Conservation (phyloP, 495 filamentous ascomycete genomes). For the Penicillium canariense region DNA sequence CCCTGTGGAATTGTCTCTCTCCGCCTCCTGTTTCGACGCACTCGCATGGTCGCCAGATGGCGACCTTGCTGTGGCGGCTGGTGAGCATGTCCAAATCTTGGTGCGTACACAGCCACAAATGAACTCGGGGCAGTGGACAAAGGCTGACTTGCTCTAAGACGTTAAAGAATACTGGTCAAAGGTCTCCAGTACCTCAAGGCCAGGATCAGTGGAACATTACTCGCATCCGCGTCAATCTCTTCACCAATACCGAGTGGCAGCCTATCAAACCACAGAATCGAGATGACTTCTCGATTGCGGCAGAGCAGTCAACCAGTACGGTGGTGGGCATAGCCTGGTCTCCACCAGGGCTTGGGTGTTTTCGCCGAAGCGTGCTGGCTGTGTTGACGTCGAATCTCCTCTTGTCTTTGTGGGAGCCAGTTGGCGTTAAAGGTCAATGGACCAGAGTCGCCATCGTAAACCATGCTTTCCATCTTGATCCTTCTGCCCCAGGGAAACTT, state of each 20-base stretch:
- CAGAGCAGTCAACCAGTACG: slow-evolving; percentile 57
- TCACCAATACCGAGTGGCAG: slow-evolving; percentile 54
- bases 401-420: slow-evolving; percentile 46
- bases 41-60: slow-evolving; percentile 63
- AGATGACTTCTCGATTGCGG: slow-evolving; percentile 56
- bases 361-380: slow-evolving; percentile 56
- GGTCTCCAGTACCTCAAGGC: slow-evolving; percentile 6
- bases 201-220: slow-evolving; percentile 35
- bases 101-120: slow-evolving; percentile 24
- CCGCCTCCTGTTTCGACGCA: slow-evolving; percentile 48
- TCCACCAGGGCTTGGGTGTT: slow-evolving; percentile 55
- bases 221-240: slow-evolving; percentile 50
- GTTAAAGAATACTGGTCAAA: slow-evolving; percentile 17
- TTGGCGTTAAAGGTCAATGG: slow-evolving; percentile 41
- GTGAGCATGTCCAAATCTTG: slow-evolving; percentile 57
- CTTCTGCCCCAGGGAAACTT: slow-evolving; percentile 12
- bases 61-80: slow-evolving; percentile 57
- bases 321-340: slow-evolving; percentile 59
- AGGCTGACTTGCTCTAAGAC: slow-evolving; percentile 22
- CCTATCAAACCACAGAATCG: slow-evolving; percentile 43
- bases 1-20: slow-evolving; percentile 34
- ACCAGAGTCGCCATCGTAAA: slow-evolving; percentile 45
- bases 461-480: slow-evolving; percentile 27
- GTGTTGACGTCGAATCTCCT: slow-evolving; percentile 59
- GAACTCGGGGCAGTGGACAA: neutral